phyloP scores from a whole-genome alignment of 208 protist species.

The Vickermania ingenoplastis region DNA sequence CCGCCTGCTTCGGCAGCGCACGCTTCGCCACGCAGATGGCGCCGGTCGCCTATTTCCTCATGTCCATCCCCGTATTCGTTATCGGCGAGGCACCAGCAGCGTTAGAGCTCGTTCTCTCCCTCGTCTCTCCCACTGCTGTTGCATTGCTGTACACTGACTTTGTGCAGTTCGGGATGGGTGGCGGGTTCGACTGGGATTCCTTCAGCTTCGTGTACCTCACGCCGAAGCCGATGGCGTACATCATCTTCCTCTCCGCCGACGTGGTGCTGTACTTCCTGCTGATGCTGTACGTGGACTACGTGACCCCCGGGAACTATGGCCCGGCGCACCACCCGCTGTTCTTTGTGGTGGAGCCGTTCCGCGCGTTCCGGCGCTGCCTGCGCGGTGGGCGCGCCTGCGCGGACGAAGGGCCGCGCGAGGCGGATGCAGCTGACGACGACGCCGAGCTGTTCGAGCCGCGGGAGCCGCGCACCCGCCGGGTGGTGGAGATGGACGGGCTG shows the following conservation, averaged over 20 bases:
- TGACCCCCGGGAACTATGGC: conserved; percentile 39
- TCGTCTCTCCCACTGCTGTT: conserved; percentile 20
- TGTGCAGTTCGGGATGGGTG: not conserved
- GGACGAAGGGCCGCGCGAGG: conserved; percentile 4
- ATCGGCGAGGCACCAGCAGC: not conserved
- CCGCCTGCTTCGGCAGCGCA: conserved; percentile 59
- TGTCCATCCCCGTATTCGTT: conserved; percentile 29
- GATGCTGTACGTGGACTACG: conserved; percentile 44
- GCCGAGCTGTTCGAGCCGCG: no score
- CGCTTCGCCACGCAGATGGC: no score
- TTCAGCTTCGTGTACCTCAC: not conserved
- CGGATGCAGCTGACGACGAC: no score
- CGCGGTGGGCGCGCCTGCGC: not conserved
- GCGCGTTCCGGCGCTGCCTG: conserved; percentile 5
- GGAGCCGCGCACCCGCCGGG: no score
- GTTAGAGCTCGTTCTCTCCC: conserved; percentile 7
- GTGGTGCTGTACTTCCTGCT: conserved; percentile 47
- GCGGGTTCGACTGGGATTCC: not conserved
- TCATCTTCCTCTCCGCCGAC: conserved; percentile 29
- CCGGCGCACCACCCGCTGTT: conserved; percentile 44
- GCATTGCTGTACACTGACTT: conserved; percentile 15
- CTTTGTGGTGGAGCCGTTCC: conserved; percentile 33
- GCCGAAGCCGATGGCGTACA: conserved; percentile 4
- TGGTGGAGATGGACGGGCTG: conserved; percentile 20
- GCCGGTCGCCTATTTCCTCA: conserved; percentile 51